These are phyloP conservation scores for Lactifluus echinatus DNA, from an alignment of 768 basidiomycete genomes.

Conservation along the genomic window DNA sequence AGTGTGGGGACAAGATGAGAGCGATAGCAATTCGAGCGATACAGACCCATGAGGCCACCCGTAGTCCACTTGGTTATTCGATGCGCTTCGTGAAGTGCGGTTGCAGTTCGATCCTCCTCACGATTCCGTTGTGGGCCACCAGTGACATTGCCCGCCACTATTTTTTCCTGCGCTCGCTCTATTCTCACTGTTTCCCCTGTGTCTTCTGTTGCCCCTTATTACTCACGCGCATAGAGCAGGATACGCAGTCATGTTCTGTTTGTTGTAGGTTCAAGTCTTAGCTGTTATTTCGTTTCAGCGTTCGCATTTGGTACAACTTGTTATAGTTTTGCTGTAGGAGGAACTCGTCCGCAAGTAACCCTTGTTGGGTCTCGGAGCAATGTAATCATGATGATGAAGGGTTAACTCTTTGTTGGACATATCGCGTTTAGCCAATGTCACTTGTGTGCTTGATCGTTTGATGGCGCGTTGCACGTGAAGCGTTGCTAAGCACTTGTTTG, in stretches of 20 bases:
- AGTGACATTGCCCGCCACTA: background rate
- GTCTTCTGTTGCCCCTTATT: background rate
- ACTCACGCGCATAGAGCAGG: background rate
- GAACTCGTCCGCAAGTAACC: background rate
- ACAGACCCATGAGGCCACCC: slow-evolving; percentile 35
- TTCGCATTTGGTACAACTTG: background rate
- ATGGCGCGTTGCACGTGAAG: background rate
- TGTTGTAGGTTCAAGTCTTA: background rate
- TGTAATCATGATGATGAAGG: background rate
- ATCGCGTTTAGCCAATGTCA: too few relatives aligned
- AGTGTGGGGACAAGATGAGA: slow-evolving; percentile 84
- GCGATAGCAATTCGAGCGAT: slow-evolving; percentile 77
- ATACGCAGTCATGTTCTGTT: background rate
- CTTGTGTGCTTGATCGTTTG: background rate
- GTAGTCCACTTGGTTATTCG: background rate
- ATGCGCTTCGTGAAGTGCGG: background rate
- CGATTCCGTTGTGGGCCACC: background rate
- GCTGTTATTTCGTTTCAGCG: background rate
- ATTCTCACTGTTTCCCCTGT: background rate
- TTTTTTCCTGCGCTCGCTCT: background rate
- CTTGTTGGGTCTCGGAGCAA: background rate
- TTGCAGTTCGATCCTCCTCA: background rate
- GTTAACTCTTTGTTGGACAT: background rate
- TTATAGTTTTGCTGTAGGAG: background rate
- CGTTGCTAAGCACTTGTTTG: background rate